Conservation (phyloP, 345 rosid genomes). For the Kandelia obovata region DNA sequence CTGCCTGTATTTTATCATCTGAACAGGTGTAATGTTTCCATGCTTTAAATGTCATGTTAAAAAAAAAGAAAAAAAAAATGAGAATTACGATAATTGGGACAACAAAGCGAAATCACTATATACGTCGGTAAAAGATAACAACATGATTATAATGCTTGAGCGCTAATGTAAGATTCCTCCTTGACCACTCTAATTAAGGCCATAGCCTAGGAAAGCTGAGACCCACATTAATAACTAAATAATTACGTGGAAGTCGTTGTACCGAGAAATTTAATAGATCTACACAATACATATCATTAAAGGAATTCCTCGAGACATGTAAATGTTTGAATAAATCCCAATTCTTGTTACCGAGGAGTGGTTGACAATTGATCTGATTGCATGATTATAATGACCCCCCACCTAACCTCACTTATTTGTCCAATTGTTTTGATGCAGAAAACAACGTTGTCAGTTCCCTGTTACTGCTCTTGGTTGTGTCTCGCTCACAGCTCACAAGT, state of each 20-base stretch:
- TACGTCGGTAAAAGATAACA: neutral
- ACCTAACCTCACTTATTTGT: slow-evolving; percentile 6
- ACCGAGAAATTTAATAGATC: slow-evolving; percentile 22
- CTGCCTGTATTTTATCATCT: too few species aligned
- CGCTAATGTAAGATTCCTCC: slow-evolving; percentile 35
- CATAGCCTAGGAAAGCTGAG: slow-evolving; percentile 21
- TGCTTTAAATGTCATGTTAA: neutral
- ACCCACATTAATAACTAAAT: neutral
- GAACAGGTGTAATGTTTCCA: too few species aligned
- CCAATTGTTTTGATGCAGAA: slow-evolving; percentile 15
- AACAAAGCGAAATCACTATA: neutral
- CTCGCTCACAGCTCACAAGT: neutral
- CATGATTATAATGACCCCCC: slow-evolving; percentile 15
- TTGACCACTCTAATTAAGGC: slow-evolving; percentile 16
- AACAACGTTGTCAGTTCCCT: slow-evolving; percentile 30
- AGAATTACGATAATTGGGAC: neutral
- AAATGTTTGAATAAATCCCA: slow-evolving; percentile 14
- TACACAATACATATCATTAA: neutral
- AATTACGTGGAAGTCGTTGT: neutral
- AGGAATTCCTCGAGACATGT: slow-evolving; percentile 19
- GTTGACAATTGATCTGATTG: slow-evolving; percentile 38
- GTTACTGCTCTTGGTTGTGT: slow-evolving; percentile 21
- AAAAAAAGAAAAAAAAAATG: neutral
- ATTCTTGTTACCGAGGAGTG: slow-evolving; percentile 33
- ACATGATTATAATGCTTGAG: neutral